These are phyloP conservation scores for Beauveria pseudobassiana DNA, from an alignment of 2,329 filamentous ascomycete species.

Conservation along the genomic window DNA sequence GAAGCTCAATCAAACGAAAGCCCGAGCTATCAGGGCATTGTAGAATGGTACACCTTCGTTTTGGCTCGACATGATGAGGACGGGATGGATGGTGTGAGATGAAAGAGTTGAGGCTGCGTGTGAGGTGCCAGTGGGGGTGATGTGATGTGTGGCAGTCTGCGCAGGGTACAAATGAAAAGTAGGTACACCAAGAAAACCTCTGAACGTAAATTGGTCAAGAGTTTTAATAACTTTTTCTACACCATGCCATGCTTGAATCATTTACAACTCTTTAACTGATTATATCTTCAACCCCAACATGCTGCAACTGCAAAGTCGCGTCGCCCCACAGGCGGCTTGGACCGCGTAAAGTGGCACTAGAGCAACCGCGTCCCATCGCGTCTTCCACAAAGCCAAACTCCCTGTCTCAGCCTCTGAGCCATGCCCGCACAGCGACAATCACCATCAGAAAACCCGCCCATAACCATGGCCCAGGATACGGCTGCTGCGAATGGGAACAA, in stretches of 20 bases:
- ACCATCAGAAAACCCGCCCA: background rate
- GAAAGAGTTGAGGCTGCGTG: background rate
- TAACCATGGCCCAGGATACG: background rate
- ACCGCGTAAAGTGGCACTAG: slow-evolving; percentile 8
- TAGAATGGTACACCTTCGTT: slow-evolving; percentile 41
- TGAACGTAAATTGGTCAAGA: background rate
- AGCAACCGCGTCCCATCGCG: slow-evolving; percentile 7
- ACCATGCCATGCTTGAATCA: too few species aligned
- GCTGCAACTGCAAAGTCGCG: background rate
- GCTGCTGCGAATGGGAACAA: background rate
- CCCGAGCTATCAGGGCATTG: slow-evolving; percentile 39
- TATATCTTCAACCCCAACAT: background rate
- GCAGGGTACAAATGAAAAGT: background rate
- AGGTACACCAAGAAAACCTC: too few species aligned
- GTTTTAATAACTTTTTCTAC: background rate
- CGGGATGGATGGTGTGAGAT: background rate
- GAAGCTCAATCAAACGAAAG: slow-evolving; percentile 57
- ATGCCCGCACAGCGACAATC: background rate
- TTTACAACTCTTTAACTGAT: too few species aligned
- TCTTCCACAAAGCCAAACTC: slow-evolving; percentile 1
- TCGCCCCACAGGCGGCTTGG: background rate
- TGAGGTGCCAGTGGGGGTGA: background rate
- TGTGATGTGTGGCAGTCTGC: background rate
- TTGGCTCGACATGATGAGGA: slow-evolving; percentile 37
- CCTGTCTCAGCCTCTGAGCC: background rate